Evolutionary conservation across 768 basidiomycete species (phyloP), one percentile per base, ranked within the genome.

Genomic region (Trametes sanguinea): DNA sequence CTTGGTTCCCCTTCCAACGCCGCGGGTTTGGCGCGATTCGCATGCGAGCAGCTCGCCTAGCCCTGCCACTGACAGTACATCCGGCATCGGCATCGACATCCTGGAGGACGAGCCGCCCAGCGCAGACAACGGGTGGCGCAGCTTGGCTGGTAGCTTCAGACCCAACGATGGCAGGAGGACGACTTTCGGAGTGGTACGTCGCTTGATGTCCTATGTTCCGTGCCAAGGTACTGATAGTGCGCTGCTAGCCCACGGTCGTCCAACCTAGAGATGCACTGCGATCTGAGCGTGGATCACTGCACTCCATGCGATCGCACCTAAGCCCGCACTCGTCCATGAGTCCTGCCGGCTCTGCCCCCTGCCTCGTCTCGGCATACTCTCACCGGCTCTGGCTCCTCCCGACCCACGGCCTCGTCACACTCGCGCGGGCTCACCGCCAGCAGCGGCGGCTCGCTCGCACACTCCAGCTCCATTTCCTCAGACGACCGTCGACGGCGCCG

Each of bases 61-160:
- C 22, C 61, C 63, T 7, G 58, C 40, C 16, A 65, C 63, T 13
- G 68, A 67, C 6, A 47, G 51, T n/a, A 65, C 65, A 43, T 65
- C 65, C 3, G 67, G 61, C 5, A 69, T 85, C 56, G 73, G 79
- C 3, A 80, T 85, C 17, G 87, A 90, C 68, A 69, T 89, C 5
- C 74, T 89, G 14, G 90, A 92, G 62, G 86, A 89, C 37, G 85
- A 80, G 27, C 89, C 90, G 7, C 89, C 90, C 2, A 69, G 70
- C 57, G 84, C 89, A 29, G 79, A 79, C 17, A 83, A 81, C 57
- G 76, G 81, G 4, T 91, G 90, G 90, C 77, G 83, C 61, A 76
- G 77, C 10, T 75, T 90, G 61, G 76, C 85, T 8, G 69, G 78
- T 39, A 75, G 75, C 17, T 64, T 69, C 60, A 60, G 76, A 74